Base-by-base conservation (phyloP, 75 land plant species). In the Azolla pinnata region DNA sequence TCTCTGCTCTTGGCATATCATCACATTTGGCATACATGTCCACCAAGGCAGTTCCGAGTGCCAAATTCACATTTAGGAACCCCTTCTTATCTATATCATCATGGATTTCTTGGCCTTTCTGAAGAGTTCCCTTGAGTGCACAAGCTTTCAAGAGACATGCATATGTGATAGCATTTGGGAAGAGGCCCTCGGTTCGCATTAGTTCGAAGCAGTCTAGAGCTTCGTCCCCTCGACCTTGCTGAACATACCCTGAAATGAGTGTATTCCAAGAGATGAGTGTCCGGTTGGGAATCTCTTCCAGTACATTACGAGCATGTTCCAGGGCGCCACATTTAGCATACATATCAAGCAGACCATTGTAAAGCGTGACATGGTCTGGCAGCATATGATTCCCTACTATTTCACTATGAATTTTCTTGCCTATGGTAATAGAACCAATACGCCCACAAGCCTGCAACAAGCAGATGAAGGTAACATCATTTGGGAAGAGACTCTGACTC, bases 371-470 rank as follows among this genome's bases (percentile, higher is more conserved):
- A 42, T 68, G 49, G 5, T 48, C 19, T 17, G 59, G 60, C 27
- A 62, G n/a, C 0, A 54, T 55, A n/a, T n/a, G n/a, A 1, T 44
- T 19, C 1, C 72, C 59, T 12, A 61, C 57, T 44, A 24, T 40
- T 21, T 32, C 31, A 10, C 49, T 54, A 59, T 83, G 80, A 26
- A 83, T 56, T 52, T 63, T 46, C 1, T 73, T 59, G 29, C 82
- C 79, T 51, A 27, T 33, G 20, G 63, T 35, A 32, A 67, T 21
- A 34, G 34, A 18, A 33, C 27, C 63, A 10, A 48, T 45, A 23
- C 12, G n/a, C 23, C 49, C 10, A 46, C 63, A 60, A 33, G 49
- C 49, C 29, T 60, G 38, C 29, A 60, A 26, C 29, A 60, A 60
- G 51, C 63, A 44, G 30, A 60, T 12, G 26, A 40, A 44, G 18